Evolutionary conservation across 768 basidiomycete species (phyloP).

Genomic region (Xerocomus spinulosus): DNA sequence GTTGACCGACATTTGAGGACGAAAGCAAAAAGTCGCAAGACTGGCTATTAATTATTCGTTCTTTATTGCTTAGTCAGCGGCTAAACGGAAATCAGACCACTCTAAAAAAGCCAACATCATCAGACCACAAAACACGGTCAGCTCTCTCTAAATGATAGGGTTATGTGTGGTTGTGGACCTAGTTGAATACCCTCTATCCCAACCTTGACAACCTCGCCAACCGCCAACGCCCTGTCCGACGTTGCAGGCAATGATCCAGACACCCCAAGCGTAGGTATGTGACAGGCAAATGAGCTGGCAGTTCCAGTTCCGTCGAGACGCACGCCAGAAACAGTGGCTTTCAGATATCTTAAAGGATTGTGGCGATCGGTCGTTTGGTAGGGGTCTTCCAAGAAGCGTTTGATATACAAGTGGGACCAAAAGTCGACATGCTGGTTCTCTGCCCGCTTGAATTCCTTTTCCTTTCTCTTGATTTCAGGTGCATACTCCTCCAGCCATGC

Average conservation of each 20-base stretch:
- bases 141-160: slow-evolving; percentile 13
- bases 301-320: slow-evolving; percentile 14
- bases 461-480: slow-evolving; percentile 33
- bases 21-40: neutral
- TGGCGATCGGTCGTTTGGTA: slow-evolving; percentile 11
- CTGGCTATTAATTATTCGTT: neutral
- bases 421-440: slow-evolving; percentile 32
- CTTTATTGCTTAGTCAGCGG: slow-evolving; percentile 23
- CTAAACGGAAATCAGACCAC: slow-evolving; percentile 15
- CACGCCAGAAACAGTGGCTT: slow-evolving; percentile 19
- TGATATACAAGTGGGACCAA: slow-evolving; percentile 41
- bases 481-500: slow-evolving; percentile 45
- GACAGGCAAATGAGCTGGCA: slow-evolving; percentile 15
- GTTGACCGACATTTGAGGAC: slow-evolving; percentile 25
- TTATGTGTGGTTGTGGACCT: slow-evolving; percentile 27
- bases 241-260: slow-evolving; percentile 13
- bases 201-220: slow-evolving; percentile 28
- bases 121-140: neutral
- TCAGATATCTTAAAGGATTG: slow-evolving; percentile 28
- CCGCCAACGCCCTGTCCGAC: slow-evolving; percentile 6
- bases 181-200: slow-evolving; percentile 26
- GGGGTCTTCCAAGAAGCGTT: slow-evolving; percentile 34
- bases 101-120: neutral
- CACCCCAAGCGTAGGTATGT: slow-evolving; percentile 26
- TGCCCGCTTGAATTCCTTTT: slow-evolving; percentile 31